Conservation (phyloP, 352 stramenopile species). For the Pythium sp. region DNA sequence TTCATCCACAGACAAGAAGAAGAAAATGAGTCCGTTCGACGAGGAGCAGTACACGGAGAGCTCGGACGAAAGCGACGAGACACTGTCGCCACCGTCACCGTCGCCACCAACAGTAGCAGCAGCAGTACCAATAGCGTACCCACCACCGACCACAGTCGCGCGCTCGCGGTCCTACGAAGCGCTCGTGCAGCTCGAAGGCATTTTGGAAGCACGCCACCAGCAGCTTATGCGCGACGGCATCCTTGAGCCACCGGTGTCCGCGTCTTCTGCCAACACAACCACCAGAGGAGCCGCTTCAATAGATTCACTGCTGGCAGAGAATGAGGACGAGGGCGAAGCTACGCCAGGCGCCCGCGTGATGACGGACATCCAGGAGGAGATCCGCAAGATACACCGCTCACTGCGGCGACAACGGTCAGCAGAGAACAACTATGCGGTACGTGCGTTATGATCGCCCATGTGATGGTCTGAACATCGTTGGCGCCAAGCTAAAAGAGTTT, state of each 20-base stretch:
- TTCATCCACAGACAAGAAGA: not conserved
- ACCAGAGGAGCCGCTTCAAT: not conserved
- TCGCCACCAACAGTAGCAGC: not conserved
- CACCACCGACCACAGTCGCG: slow-evolving; percentile 12
- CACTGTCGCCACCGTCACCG: not conserved
- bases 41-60: slow-evolving; percentile 15
- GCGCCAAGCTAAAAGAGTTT: not conserved
- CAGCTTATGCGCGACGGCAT: slow-evolving; percentile 58
- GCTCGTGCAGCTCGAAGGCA: slow-evolving; percentile 66
- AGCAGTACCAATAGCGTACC: not conserved
- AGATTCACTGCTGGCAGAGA: not conserved
- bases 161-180: slow-evolving; percentile 73
- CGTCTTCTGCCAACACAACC: not conserved
- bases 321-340: slow-evolving; percentile 1
- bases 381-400: slow-evolving; percentile 27
- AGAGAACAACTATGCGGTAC: not conserved
- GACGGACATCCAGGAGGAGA: slow-evolving; percentile 24
- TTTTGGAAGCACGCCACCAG: slow-evolving; percentile 69
- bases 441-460: not conserved
- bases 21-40: not conserved
- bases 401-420: slow-evolving; percentile 4
- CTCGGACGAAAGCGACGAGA: slow-evolving; percentile 7
- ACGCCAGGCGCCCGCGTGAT: not conserved
- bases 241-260: slow-evolving; percentile 3
- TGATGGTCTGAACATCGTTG: not conserved